phyloP scores from a whole-genome alignment of 2,329 filamentous ascomycete species.

The Ceratocystis albifundus region DNA sequence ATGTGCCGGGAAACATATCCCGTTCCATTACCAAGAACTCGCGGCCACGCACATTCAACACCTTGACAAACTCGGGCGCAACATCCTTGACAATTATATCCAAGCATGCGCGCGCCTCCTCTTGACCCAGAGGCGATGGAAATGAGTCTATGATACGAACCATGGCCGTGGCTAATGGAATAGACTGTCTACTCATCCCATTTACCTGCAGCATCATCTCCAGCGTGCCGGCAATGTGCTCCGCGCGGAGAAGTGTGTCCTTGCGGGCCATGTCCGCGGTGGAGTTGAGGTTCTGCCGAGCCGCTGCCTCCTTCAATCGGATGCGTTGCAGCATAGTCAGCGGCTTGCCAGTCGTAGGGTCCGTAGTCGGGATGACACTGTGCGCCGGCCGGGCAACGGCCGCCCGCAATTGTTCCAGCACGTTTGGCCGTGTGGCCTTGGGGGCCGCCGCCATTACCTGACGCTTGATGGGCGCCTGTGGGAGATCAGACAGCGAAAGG shows the following conservation, averaged over 20 bases:
- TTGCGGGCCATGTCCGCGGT: constrained; percentile 47
- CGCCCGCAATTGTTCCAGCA: constrained; percentile 17
- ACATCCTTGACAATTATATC: constrained; percentile 43
- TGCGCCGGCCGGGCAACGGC: constrained; percentile 28
- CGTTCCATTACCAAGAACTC: constrained; percentile 48
- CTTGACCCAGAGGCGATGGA: constrained; percentile 41
- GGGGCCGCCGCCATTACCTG: constrained; percentile 25
- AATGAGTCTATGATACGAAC: constrained; percentile 59
- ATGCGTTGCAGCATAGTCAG: constrained; percentile 66
- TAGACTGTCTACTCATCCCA: constrained; percentile 49
- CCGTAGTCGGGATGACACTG: constrained; percentile 27
- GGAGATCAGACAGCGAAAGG: constrained; percentile 41
- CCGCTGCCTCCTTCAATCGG: constrained; percentile 54
- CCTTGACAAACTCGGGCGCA: constrained; percentile 44
- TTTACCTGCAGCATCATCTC: constrained; percentile 45
- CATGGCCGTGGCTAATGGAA: constrained; percentile 51
- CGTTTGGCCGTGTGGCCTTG: constrained; percentile 41
- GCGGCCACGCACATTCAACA: constrained; percentile 41
- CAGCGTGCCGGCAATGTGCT: constrained; percentile 57
- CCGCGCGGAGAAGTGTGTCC: constrained; percentile 53
- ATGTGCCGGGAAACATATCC: constrained; percentile 33
- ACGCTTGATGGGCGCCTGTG: constrained; percentile 31
- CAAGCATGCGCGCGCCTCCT: constrained; percentile 42
- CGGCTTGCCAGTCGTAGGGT: constrained; percentile 39
- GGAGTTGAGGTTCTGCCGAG: constrained; percentile 45